These are phyloP conservation scores for Starmera pachycereana DNA, from an alignment of 805 yeast genomes.

Conservation along the genomic window DNA sequence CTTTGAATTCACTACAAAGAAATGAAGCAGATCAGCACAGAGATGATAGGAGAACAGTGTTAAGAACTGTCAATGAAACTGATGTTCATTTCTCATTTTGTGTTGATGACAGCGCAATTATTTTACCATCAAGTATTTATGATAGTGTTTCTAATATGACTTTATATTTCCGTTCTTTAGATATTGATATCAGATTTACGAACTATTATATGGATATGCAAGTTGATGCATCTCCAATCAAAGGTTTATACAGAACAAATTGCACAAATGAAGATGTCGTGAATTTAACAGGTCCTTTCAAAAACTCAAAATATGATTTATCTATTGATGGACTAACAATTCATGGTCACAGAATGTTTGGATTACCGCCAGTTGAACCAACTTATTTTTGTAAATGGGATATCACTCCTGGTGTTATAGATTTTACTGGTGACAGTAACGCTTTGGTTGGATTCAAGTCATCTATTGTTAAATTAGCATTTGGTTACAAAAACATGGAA, in stretches of 20 bases:
- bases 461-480: constrained; percentile 38
- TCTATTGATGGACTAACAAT: constrained; percentile 48
- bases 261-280: constrained; percentile 8
- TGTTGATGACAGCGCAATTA: constrained; percentile 57
- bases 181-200: constrained; percentile 75
- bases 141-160: constrained; percentile 52
- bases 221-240: constrained; percentile 54
- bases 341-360: constrained; percentile 90
- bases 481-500: constrained; percentile 66
- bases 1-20: too few species aligned
- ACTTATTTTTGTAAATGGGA: constrained; percentile 92
- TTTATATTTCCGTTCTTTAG: constrained; percentile 52
- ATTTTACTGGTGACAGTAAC: constrained; percentile 37
- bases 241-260: constrained; percentile 20
- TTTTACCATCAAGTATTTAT: constrained; percentile 67
- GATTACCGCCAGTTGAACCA: constrained; percentile 80
- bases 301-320: constrained; percentile 24
- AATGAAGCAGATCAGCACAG: neutral
- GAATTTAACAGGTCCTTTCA: constrained; percentile 4
- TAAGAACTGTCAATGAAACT: constrained; percentile 54
- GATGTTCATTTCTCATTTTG: constrained; percentile 69
- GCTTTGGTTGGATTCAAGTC: constrained; percentile 33
- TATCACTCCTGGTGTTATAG: constrained; percentile 52
- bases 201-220: constrained; percentile 92
- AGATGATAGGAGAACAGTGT: constrained; percentile 1